phyloP scores from a whole-genome alignment of 2,329 filamentous ascomycete genomes.

The Magnaporthiopsis rhizophila region DNA sequence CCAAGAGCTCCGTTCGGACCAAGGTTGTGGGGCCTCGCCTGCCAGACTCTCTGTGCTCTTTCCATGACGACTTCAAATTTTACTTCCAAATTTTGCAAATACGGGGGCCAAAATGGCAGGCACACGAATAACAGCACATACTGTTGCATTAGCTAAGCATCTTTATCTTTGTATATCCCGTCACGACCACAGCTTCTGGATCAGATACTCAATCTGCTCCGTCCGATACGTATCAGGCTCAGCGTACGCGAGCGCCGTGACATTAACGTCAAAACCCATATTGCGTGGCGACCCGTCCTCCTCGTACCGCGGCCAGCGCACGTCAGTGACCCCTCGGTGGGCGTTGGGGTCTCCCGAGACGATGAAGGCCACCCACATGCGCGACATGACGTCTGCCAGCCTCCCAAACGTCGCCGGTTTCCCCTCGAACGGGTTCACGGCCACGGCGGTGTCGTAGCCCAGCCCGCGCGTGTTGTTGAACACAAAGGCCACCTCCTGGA shows the following conservation, averaged over 20 bases:
- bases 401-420: constrained; percentile 31
- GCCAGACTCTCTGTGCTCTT: too few species aligned
- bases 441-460: constrained; percentile 32
- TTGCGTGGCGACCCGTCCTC: constrained; percentile 28
- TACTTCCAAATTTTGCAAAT: too few species aligned
- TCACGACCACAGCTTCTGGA: too few species aligned
- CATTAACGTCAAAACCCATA: constrained; percentile 42
- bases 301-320: constrained; percentile 35
- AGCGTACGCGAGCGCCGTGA: constrained; percentile 27
- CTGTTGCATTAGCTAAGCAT: too few species aligned
- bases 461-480: constrained; percentile 42
- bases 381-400: constrained; percentile 39
- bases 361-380: constrained; percentile 44
- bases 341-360: constrained; percentile 34
- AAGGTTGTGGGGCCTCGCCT: too few species aligned
- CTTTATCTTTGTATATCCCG: too few species aligned
- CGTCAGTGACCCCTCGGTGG: background rate
- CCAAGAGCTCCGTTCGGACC: too few species aligned
- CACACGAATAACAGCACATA: too few species aligned
- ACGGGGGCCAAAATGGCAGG: too few species aligned
- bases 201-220: constrained; percentile 30
- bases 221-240: constrained; percentile 37
- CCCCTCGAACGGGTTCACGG: constrained; percentile 28
- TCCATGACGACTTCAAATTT: too few species aligned
- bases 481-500: constrained; percentile 44